Base-by-base conservation (phyloP, 2,329 filamentous ascomycete species). In the Fusarium virguliforme region DNA sequence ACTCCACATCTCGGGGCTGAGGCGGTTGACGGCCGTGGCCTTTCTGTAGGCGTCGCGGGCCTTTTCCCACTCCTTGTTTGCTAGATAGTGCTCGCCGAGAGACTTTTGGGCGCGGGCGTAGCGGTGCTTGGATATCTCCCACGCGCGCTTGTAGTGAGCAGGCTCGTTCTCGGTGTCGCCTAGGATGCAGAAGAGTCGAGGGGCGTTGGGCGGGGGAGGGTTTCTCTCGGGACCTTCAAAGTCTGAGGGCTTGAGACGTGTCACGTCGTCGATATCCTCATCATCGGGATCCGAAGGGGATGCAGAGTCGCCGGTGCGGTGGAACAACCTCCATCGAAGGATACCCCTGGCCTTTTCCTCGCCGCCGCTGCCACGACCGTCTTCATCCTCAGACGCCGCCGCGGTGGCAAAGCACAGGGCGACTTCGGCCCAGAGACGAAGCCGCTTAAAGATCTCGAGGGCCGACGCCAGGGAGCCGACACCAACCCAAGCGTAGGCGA, bases 391-490 rank as follows among this genome's bases (percentile, higher is more conserved):
- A 0, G 89, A 86, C 57, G 82, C 84, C 22, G 83, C 88, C 50
- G 79, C 85, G 78, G 82, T 86, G 12, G 94, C 95, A 75, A 94
- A 91, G 79, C 96, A 99, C 2, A 99, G 86, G 0, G 96, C 95
- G 5, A 95, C 94, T 81, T 99, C 96, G 1, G 96, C 93, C 94
- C 96, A 98, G 80, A 98, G 91, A 62, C 94, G 91, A 18, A 99
- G 84, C 4, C 96, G 89, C 82, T 97, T 95, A 82, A 98, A 99
- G 67, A 99, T 98, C 67, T 98, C 96, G 2, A 99, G 87, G 0
- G 96, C 96, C 1, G 95, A 97, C 4, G 94, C 87, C 2, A 99
- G 84, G 41, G 94, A 97, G 9, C 96, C 96, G 3, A 98, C 88
- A 53, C 90, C 88, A 0, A 95, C 92, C 96, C 96, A 99, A n/a